These are phyloP conservation scores for Chaetomium olivaceum DNA, from an alignment of 2,329 filamentous ascomycete species.

Conservation along the genomic window DNA sequence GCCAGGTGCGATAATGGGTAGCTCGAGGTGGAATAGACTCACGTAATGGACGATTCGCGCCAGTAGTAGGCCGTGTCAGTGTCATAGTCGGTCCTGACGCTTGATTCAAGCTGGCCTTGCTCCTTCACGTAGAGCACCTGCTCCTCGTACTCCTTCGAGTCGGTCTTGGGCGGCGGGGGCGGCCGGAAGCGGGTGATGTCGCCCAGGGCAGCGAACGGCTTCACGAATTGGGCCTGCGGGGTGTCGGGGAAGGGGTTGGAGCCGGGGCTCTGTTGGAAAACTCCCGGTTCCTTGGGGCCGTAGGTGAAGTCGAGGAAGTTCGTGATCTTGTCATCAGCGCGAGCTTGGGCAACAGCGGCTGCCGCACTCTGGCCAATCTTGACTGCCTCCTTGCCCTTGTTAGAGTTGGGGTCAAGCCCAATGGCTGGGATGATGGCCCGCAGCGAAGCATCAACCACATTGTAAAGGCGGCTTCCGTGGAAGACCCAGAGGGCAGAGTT, in stretches of 20 bases:
- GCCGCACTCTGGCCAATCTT: slow-evolving; percentile 24
- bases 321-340: slow-evolving; percentile 27
- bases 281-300: slow-evolving; percentile 23
- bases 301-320: slow-evolving; percentile 30
- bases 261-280: slow-evolving; percentile 29
- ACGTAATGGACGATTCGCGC: slow-evolving; percentile 31
- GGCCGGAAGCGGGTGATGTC: slow-evolving; percentile 26
- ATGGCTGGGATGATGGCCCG: slow-evolving; percentile 28
- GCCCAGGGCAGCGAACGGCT: slow-evolving; percentile 26
- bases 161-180: slow-evolving; percentile 25
- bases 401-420: slow-evolving; percentile 26
- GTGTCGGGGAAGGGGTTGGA: slow-evolving; percentile 23
- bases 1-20: too few relatives aligned
- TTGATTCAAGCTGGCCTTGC: slow-evolving; percentile 26
- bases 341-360: slow-evolving; percentile 26
- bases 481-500: slow-evolving; percentile 30
- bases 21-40: background rate
- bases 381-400: slow-evolving; percentile 25
- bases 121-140: slow-evolving; percentile 25
- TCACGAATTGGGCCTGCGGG: slow-evolving; percentile 26
- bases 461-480: slow-evolving; percentile 31
- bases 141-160: slow-evolving; percentile 23
- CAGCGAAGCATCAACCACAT: slow-evolving; percentile 25
- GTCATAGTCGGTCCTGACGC: slow-evolving; percentile 22
- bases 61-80: slow-evolving; percentile 32